These are phyloP conservation scores for Zoysia japonica DNA, from an alignment of 176 grass and related monocot genomes.

Conservation along the genomic window DNA sequence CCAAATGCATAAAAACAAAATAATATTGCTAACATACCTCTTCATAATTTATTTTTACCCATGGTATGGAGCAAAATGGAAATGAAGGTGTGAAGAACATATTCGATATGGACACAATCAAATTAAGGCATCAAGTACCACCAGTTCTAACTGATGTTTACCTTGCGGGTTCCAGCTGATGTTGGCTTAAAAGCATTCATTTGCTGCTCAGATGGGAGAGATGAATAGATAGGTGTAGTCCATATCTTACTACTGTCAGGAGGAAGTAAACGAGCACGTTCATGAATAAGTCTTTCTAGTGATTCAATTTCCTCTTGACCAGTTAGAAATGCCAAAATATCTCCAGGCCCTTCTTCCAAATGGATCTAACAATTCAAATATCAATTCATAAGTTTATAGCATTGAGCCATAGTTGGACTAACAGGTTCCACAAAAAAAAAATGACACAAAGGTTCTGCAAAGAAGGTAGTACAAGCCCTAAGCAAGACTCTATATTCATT, in stretches of 20 bases:
- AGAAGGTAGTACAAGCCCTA: not conserved
- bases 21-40: too few relatives aligned
- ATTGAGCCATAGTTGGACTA: not conserved
- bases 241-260: conserved; percentile 64
- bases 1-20: too few relatives aligned
- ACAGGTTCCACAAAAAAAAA: not conserved
- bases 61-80: too few relatives aligned
- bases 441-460: not conserved
- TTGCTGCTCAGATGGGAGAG: conserved; percentile 93
- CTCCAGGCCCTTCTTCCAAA: conserved; percentile 70
- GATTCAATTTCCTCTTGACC: conserved; percentile 99
- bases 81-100: not conserved
- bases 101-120: not conserved
- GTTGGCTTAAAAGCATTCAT: conserved; percentile 88
- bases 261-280: conserved; percentile 59
- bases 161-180: conserved; percentile 76
- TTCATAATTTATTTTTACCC: too few relatives aligned
- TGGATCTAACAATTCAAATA: conserved; percentile 70
- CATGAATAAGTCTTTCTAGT: conserved; percentile 85
- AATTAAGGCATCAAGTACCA: not conserved
- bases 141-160: conserved; percentile 27
- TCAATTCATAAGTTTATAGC: conserved; percentile 25
- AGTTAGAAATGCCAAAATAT: conserved; percentile 96
- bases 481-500: conserved; percentile 21
- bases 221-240: conserved; percentile 84